Conservation (phyloP, 164 flowering plant genomes). For the Vitis rotundifolia region DNA sequence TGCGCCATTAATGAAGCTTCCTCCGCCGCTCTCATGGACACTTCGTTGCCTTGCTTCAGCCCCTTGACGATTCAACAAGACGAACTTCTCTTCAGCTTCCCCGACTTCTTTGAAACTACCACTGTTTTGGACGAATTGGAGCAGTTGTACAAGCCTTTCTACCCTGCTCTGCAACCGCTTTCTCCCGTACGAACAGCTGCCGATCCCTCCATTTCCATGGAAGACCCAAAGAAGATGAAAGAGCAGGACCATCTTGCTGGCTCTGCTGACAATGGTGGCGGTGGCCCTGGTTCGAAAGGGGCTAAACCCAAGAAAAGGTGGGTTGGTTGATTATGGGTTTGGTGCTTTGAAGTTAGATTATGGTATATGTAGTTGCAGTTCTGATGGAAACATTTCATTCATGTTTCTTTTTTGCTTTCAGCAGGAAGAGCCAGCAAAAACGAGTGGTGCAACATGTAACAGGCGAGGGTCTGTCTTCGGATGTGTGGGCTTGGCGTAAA, state of each 20-base stretch:
- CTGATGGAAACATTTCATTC: background rate
- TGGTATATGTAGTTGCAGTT: background rate
- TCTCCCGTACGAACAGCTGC: constrained; percentile 9
- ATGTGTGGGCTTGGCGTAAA: constrained; percentile 68
- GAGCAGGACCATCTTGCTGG: background rate
- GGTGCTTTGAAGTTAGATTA: background rate
- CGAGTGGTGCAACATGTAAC: constrained; percentile 42
- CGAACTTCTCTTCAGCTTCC: constrained; percentile 13
- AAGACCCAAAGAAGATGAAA: constrained; percentile 10
- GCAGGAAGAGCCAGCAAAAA: constrained; percentile 45
- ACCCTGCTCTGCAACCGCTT: constrained; percentile 9
- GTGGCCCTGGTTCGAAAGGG: background rate
- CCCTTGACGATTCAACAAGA: constrained; percentile 7
- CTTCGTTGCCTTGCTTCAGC: background rate
- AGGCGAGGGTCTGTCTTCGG: constrained; percentile 35
- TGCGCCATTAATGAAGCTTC: background rate
- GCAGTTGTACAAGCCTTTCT: constrained; percentile 42
- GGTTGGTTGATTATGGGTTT: background rate
- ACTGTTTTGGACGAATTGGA: constrained; percentile 30
- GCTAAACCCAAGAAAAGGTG: constrained; percentile 32
- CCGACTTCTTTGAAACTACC: constrained; percentile 10
- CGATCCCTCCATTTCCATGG: constrained; percentile 1
- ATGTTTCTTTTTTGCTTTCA: too few species aligned
- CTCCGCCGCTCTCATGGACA: background rate
- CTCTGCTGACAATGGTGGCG: background rate